Base-by-base conservation (phyloP, 768 basidiomycete species). In the Auriscalpium orientale region DNA sequence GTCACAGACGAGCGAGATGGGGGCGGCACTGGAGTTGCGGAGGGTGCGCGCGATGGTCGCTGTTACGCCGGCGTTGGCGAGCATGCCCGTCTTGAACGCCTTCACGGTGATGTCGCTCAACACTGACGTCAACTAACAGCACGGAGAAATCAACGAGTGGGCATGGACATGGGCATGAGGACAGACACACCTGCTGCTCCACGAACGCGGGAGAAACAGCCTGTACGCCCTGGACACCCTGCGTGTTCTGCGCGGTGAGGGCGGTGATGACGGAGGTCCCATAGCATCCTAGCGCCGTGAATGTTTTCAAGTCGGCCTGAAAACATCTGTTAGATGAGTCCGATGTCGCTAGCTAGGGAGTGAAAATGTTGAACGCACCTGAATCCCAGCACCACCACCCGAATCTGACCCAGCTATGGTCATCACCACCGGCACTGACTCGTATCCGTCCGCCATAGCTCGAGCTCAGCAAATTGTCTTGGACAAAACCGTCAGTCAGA, bases 71-170 rank as follows among this genome's bases (percentile, higher is more conserved):
- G 78, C 73, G 56, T 86, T 80, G 63, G 78, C 85, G 0, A 98
- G 76, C 95, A 97, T 95, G 12, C 95, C 94, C 0, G 88, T 89
- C 70, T 98, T 98, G 61, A 97, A 81, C 1, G 84, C 87, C 43
- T 76, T 71, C 11, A 91, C 73, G 6, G 82, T 70, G 38, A 91
- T 78, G 65, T 97, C 94, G 12, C 77, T 75, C 28, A 95, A 66
- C 3, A 97, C 79, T 0, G 84, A 82, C 10, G 66, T 67, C 18
- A 95, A 77, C 91, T 94, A 37, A 63, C 4, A 21, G n/a, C 20
- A 20, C 37, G 18, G 6, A 6, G 22, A 18, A 40, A 40, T 48
- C 54, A 57, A 28, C 46, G 55, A 46, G 54, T 35, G 15, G 38
- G 22, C 55, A 33, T 10, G 51, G 37, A 13, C 36, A 53, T 11